These are phyloP conservation scores for Venturia oleaginea DNA, from an alignment of 2,329 filamentous ascomycete species.

Conservation along the genomic window DNA sequence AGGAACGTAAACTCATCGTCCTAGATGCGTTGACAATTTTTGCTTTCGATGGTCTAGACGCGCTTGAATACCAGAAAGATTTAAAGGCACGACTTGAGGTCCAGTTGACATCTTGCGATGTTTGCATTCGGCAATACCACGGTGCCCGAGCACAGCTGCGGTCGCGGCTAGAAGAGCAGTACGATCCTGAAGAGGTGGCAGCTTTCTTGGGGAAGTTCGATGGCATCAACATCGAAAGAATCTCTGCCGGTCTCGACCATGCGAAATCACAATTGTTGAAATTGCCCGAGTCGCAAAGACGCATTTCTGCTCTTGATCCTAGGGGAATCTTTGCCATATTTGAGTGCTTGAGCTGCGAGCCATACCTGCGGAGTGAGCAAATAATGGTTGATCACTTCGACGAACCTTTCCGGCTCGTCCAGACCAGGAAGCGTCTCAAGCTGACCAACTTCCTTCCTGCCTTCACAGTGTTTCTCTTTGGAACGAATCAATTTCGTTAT, in stretches of 20 bases:
- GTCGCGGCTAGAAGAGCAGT: constrained; percentile 32
- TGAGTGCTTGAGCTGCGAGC: constrained; percentile 76
- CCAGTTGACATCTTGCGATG: constrained; percentile 39
- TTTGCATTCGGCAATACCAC: constrained; percentile 42
- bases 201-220: constrained; percentile 37
- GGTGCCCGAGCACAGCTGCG: constrained; percentile 33
- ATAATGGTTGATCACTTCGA: constrained; percentile 58
- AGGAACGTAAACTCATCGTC: constrained; percentile 31
- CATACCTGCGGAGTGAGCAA: constrained; percentile 55
- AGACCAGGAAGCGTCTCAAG: constrained; percentile 69
- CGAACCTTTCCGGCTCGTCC: constrained; percentile 70
- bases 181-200: constrained; percentile 35
- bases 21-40: constrained; percentile 37
- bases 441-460: constrained; percentile 69
- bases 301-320: constrained; percentile 19
- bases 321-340: constrained; percentile 72
- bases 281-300: constrained; percentile 33
- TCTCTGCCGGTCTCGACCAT: constrained; percentile 33
- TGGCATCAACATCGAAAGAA: constrained; percentile 35
- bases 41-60: constrained; percentile 39
- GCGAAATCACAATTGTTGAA: constrained; percentile 32
- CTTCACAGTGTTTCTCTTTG: constrained; percentile 78
- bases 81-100: constrained; percentile 30
- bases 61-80: constrained; percentile 33
- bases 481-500: constrained; percentile 52